A percentile compares a stretch with the other conserved stretches of the same genome.
These are phyloP conservation scores for Spencermartinsiella europaea DNA, from an alignment of 805 yeast species.

Conservation along the genomic window DNA sequence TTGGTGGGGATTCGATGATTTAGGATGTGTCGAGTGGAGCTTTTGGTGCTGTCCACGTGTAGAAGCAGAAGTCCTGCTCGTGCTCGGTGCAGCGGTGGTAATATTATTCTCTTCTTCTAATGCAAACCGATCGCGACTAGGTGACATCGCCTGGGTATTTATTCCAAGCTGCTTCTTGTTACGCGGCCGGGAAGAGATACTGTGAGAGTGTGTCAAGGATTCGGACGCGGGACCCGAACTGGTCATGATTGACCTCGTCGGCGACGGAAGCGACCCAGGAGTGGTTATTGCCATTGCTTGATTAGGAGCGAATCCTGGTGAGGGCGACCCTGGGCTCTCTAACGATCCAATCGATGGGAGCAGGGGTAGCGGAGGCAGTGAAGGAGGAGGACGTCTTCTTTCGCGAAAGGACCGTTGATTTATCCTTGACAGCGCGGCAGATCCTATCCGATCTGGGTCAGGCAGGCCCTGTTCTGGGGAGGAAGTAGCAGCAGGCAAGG, in stretches of 20 bases:
- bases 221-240: not conserved
- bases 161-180: slow-evolving; percentile 22
- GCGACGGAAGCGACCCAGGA: not conserved
- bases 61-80: no score
- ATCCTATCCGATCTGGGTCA: not conserved
- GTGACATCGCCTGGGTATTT: not conserved
- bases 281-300: slow-evolving; percentile 7
- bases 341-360: slow-evolving; percentile 1
- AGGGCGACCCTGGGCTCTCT: not conserved
- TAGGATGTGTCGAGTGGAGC: no score
- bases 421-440: not conserved
- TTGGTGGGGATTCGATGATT: slow-evolving; percentile 7
- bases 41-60: no score
- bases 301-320: not conserved
- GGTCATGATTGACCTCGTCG: not conserved
- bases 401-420: slow-evolving; percentile 2
- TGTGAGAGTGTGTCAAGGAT: not conserved
- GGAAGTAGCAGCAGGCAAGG: not conserved
- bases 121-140: not conserved
- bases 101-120: no score
- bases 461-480: not conserved
- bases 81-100: no score
- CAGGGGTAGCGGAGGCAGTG: slow-evolving; percentile 11
- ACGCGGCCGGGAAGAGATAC: slow-evolving; percentile 5
- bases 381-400: slow-evolving; percentile 6